Percentiles rank a stretch among this genome's conserved stretches.
Evolutionary conservation across 2,329 filamentous ascomycete species (phyloP).

Genomic region (Fusarium austroafricanum): DNA sequence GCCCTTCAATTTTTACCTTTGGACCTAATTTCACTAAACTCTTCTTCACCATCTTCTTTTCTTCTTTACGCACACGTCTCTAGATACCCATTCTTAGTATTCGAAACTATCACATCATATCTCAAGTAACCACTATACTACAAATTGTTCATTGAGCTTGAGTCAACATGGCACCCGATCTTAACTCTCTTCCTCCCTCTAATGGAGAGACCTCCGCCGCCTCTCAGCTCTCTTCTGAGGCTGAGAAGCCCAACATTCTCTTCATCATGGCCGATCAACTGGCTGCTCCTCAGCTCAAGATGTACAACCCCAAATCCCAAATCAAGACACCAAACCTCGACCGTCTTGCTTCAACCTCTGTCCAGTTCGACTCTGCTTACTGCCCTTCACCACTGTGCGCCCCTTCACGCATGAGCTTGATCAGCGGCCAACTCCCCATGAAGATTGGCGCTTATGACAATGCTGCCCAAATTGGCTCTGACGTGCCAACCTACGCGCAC

Average conservation of each 20-base stretch:
- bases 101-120: neutral
- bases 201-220: constrained; percentile 46
- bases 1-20: neutral
- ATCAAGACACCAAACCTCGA: constrained; percentile 95
- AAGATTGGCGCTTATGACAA: constrained; percentile 95
- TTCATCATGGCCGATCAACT: constrained; percentile 99
- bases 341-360: constrained; percentile 80
- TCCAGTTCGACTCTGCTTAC: constrained; percentile 94
- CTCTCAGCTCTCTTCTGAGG: constrained; percentile 34
- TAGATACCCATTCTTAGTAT: constrained; percentile 2
- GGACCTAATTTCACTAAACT: neutral
- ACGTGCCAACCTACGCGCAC: constrained; percentile 91
- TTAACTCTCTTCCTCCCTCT: constrained; percentile 76
- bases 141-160: constrained; percentile 1
- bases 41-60: neutral
- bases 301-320: constrained; percentile 88
- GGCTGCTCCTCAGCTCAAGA: constrained; percentile 88
- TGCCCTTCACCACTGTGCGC: constrained; percentile 94
- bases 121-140: neutral
- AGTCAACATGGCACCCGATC: constrained; percentile 74
- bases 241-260: constrained; percentile 57
- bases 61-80: constrained; percentile 1
- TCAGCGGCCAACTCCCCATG: constrained; percentile 89
- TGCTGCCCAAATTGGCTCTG: constrained; percentile 83
- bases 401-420: constrained; percentile 93